Evolutionary conservation across 1,284 basidiomycete genomes (phyloP), one percentile per base, ranked within the genome.

Genomic region (Trametes versicolor): DNA sequence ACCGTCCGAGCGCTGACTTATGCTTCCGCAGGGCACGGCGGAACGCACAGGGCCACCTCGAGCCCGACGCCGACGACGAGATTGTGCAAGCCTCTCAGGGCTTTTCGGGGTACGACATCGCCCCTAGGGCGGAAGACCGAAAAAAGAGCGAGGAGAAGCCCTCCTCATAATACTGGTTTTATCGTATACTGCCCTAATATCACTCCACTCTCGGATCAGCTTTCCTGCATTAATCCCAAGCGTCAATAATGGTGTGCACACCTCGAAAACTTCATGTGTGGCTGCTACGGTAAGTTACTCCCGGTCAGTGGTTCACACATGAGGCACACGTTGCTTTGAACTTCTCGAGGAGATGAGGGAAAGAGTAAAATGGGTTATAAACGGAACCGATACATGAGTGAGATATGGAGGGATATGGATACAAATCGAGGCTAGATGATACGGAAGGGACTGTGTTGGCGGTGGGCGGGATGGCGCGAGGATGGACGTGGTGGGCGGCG

Each of bases 21-120:
- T 21, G 21, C 21, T 49, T 8, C 45, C 8, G 17, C 75, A 95
- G 95, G 64, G 93, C 94, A 10, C 85, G 93, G 62, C 82, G 95
- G 67, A 96, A 96, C 73, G 80, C 86, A 32, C 84, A 85, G 69
- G 95, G 95, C 6, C 91, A 95, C 64, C 82, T 95, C 10, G 94
- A 95, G 65, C 94, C 94, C 7, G 95, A 96, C 74, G 95, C 95
- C 1, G 81, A 87, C 1, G 90, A 94, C n/a, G 87, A 89, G 23
- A 87, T 86, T 6, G 85, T 96, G 8, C 88, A 94, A 71, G 85
- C 85, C 49, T 94, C 93, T 1, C 82, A 93, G 51, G 94, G 94
- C 3, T 96, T 91, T 67, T 85, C 81, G n/a, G 75, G 74, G 1
- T 92, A 89, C 64, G 87, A 90, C 74, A 82, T 77, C 64, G 77